Conservation (phyloP, 352 stramenopile species). For the Phytophthora capsici region DNA sequence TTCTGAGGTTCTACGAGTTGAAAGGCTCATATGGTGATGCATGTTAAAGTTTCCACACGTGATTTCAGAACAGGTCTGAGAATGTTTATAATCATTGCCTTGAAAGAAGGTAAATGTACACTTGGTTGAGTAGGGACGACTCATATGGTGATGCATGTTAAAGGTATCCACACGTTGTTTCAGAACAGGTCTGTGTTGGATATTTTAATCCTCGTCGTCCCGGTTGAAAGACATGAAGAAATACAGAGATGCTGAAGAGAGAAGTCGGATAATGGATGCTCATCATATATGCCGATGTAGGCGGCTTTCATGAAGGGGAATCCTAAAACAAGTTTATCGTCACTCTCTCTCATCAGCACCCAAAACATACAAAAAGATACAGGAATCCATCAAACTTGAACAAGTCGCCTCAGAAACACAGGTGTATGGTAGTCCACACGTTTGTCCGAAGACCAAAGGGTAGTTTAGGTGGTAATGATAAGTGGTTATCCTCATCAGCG, state of each 20-base stretch:
- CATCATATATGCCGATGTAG: slow-evolving; percentile 75
- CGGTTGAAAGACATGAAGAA: neutral
- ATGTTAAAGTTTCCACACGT: slow-evolving; percentile 86
- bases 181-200: slow-evolving; percentile 91
- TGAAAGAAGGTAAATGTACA: slow-evolving; percentile 6
- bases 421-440: slow-evolving; percentile 83
- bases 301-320: slow-evolving; percentile 86
- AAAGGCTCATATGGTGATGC: slow-evolving; percentile 90
- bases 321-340: slow-evolving; percentile 83
- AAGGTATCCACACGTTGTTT: slow-evolving; percentile 79
- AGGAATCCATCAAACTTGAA: slow-evolving; percentile 23
- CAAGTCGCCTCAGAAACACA: slow-evolving; percentile 90
- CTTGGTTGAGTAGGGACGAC: slow-evolving; percentile 28
- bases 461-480: slow-evolving; percentile 73
- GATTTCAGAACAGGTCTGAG: slow-evolving; percentile 89
- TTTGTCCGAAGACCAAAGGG: slow-evolving; percentile 85
- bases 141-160: slow-evolving; percentile 94
- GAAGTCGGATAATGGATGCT: slow-evolving; percentile 68
- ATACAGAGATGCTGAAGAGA: slow-evolving; percentile 15
- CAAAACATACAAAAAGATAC: slow-evolving; percentile 6
- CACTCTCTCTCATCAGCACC: slow-evolving; percentile 45
- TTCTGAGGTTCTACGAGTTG: slow-evolving; percentile 6
- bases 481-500: slow-evolving; percentile 67
- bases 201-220: slow-evolving; percentile 82
- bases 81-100: slow-evolving; percentile 81